Evolutionary conservation across 1,284 basidiomycete genomes (phyloP).

Genomic region (Neonothopanus nambi): DNA sequence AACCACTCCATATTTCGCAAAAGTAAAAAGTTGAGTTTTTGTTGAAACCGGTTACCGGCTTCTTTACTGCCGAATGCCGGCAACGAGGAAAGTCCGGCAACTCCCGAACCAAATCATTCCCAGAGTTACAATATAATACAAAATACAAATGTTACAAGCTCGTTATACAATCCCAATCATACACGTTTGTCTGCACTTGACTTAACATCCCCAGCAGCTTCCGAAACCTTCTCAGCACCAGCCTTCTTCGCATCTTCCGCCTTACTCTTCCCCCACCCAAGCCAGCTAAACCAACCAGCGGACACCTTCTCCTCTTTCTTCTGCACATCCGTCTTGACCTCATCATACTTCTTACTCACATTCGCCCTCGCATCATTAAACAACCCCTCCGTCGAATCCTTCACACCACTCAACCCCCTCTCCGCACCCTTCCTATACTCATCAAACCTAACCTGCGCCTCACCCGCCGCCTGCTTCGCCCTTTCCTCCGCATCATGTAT

Average conservation of each 20-base stretch:
- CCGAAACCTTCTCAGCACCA: conserved; percentile 36
- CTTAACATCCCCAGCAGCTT: conserved; percentile 41
- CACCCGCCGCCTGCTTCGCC: conserved; percentile 42
- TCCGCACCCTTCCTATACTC: conserved; percentile 42
- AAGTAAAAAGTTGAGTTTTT: too few relatives aligned
- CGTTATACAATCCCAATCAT: conserved; percentile 22
- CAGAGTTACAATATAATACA: background rate
- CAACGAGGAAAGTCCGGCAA: too few relatives aligned
- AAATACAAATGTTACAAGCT: background rate
- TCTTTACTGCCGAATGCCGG: too few relatives aligned
- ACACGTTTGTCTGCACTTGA: conserved; percentile 39
- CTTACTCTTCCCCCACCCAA: conserved; percentile 52
- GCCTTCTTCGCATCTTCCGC: conserved; percentile 38
- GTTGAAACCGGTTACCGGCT: too few relatives aligned
- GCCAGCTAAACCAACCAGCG: conserved; percentile 55
- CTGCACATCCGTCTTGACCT: conserved; percentile 37
- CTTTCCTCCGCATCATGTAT: conserved; percentile 42
- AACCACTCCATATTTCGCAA: too few relatives aligned
- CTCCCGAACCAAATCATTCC: too few relatives aligned
- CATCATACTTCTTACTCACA: conserved; percentile 35
- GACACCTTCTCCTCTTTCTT: conserved; percentile 48
- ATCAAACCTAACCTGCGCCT: conserved; percentile 44
- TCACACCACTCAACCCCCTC: conserved; percentile 38
- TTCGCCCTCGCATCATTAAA: conserved; percentile 42
- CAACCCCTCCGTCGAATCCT: conserved; percentile 40